phyloP scores from a whole-genome alignment of 805 yeast species.

The Metschnikowia borealis region DNA sequence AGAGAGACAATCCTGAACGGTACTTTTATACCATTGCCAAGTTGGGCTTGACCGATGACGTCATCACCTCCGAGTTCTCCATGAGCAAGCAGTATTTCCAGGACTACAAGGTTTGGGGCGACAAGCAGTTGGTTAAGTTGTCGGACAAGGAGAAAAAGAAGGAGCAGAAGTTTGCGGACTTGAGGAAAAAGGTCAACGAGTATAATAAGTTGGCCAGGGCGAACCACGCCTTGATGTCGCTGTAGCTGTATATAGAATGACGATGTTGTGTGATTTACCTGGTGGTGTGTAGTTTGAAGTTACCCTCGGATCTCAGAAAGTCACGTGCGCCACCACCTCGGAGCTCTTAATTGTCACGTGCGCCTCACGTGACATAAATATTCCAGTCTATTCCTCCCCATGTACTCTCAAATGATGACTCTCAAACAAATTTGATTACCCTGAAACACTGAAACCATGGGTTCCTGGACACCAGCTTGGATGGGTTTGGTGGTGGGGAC shows the following conservation, averaged over 20 bases:
- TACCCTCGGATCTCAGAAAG: no score
- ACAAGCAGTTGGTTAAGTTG: conserved; percentile 55
- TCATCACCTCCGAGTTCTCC: conserved; percentile 74
- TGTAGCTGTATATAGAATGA: conserved; percentile 9
- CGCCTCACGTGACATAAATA: no score
- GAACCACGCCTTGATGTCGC: conserved; percentile 24
- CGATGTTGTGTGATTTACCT: no score
- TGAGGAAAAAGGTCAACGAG: conserved; percentile 38
- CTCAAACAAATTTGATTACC: no score
- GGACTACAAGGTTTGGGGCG: conserved; percentile 75
- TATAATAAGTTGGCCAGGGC: conserved; percentile 38
- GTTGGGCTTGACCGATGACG: conserved; percentile 80
- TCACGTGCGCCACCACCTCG: no score
- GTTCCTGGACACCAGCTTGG: no score
- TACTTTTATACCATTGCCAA: conserved; percentile 85
- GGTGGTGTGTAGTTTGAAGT: no score
- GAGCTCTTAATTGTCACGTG: no score
- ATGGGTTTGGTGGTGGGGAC: no score
- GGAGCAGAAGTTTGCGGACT: conserved; percentile 25
- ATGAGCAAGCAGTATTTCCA: conserved; percentile 76
- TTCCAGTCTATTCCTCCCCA: no score
- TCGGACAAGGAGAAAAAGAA: conserved; percentile 33
- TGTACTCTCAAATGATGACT: no score
- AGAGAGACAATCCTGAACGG: conserved; percentile 71
- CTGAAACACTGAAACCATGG: no score